phyloP scores from a whole-genome alignment of 2,329 filamentous ascomycete species.

The Scytalidium sp. region DNA sequence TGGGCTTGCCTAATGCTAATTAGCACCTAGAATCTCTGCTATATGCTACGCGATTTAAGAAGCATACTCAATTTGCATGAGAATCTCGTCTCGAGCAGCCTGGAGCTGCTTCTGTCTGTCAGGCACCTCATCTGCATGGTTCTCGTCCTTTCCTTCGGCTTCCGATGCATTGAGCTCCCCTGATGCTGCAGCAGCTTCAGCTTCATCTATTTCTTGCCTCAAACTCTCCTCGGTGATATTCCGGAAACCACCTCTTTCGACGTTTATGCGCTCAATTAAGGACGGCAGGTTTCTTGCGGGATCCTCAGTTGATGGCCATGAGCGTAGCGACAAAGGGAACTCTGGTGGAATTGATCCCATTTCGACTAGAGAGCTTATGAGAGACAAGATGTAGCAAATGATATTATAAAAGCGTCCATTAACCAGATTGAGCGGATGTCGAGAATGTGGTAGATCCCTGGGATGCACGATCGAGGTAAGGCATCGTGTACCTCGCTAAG shows the following conservation, averaged over 20 bases:
- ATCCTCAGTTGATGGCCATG: slow-evolving; percentile 53
- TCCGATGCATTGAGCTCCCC: slow-evolving; percentile 38
- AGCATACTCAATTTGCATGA: slow-evolving; percentile 55
- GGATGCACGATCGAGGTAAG: too few relatives aligned
- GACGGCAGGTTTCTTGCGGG: slow-evolving; percentile 62
- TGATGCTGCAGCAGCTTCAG: slow-evolving; percentile 35
- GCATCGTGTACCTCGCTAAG: too few relatives aligned
- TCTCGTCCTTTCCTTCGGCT: slow-evolving; percentile 39
- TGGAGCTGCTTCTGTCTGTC: slow-evolving; percentile 30
- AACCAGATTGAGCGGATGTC: too few relatives aligned
- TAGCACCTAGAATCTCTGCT: slow-evolving; percentile 6
- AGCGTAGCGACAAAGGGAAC: slow-evolving; percentile 58
- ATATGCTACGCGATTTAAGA: neutral
- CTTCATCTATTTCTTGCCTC: slow-evolving; percentile 60
- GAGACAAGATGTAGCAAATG: neutral
- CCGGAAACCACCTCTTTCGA: slow-evolving; percentile 78
- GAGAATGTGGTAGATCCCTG: too few relatives aligned
- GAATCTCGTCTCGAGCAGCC: slow-evolving; percentile 53
- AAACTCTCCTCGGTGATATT: slow-evolving; percentile 73
- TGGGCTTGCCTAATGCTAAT: slow-evolving; percentile 37
- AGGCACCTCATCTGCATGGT: slow-evolving; percentile 41
- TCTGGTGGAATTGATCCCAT: slow-evolving; percentile 34
- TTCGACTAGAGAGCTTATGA: neutral
- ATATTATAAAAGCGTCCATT: too few relatives aligned
- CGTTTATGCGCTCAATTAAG: slow-evolving; percentile 76